Base-by-base conservation (phyloP, 352 stramenopile genomes). In the Globisporangium ultimum region DNA sequence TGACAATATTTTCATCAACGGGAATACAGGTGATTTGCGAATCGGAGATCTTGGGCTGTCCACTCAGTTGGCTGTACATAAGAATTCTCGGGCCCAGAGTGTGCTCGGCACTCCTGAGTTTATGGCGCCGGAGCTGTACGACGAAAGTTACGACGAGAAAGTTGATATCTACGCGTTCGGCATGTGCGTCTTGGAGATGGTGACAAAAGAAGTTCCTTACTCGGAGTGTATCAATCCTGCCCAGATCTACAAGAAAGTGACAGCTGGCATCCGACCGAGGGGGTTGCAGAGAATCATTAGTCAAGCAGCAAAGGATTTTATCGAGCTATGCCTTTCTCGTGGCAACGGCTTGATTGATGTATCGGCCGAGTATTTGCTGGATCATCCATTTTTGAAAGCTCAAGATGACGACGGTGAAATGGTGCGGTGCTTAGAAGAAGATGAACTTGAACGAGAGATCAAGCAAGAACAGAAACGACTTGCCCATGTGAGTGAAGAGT, bases 181-280 rank as follows among this genome's bases (percentile, higher is more conserved):
- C 28, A 99, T 99, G 97, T 99, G 97, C 68, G 89, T 99, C 41
- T 73, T 99, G 36, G 98, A 99, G 80, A 99, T 99, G 84, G 96
- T 99, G 65, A 99, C 97, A 11, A 98, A 99, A 69, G 96, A 99
- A 65, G 93, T 98, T 41, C 97, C 97, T 17, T 99, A 99, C 71
- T 97, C 90, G 53, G 96, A 99, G 68, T 99, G 97, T 63, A 87
- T 91, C 45, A 95, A 92, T 58, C 86, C 88, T 7, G 83, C 83
- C 18, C 86, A 97, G 64, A 97, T 97, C 48, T 97, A 95, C 74
- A 95, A 93, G 63, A 96, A 96, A 60, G 88, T 97, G 20, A 96
- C 87, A 14, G 85, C 85, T 15, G 85, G 85, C 0, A 91, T 94
- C 60, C 80, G 85, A 0, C 85, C 85, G 10, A 80, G 80, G 17